Percentiles rank a stretch among this genome's conserved stretches.
phyloP scores from a whole-genome alignment of 345 rosid species.

The Camelina sativa region DNA sequence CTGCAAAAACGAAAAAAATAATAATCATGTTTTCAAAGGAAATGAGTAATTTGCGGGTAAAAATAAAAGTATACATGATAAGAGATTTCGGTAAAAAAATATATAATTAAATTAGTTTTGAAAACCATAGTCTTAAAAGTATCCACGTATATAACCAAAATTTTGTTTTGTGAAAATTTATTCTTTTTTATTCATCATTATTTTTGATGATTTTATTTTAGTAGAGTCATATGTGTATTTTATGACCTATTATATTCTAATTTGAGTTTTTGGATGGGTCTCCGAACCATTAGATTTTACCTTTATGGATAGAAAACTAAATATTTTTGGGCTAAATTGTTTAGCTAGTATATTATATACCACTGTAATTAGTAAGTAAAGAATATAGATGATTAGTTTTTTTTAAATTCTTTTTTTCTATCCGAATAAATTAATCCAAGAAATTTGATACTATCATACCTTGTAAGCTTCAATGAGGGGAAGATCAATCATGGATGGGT shows the following conservation, averaged over 20 bases:
- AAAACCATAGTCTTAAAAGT: too few relatives aligned
- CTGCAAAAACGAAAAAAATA: not conserved
- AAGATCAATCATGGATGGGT: conserved; percentile 75
- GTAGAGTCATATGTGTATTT: not conserved
- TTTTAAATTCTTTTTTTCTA: not conserved
- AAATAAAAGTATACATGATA: not conserved
- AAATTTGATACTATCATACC: conserved; percentile 46
- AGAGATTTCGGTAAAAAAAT: not conserved
- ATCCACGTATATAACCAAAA: too few relatives aligned
- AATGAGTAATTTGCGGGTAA: not conserved
- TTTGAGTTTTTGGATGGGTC: not conserved
- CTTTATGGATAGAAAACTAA: too few relatives aligned
- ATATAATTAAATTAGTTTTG: too few relatives aligned
- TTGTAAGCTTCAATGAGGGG: conserved; percentile 70
- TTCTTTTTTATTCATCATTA: too few relatives aligned
- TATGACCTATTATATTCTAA: not conserved
- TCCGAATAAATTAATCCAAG: not conserved
- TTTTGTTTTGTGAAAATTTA: too few relatives aligned
- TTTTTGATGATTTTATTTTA: not conserved
- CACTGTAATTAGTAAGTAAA: not conserved
- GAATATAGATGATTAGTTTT: not conserved
- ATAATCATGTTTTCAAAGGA: not conserved
- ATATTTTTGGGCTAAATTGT: not conserved
- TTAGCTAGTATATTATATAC: not conserved
- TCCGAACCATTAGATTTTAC: not conserved